Evolutionary conservation across 2,329 filamentous ascomycete genomes (phyloP).

Genomic region (Davidsoniella neocaledoniae): DNA sequence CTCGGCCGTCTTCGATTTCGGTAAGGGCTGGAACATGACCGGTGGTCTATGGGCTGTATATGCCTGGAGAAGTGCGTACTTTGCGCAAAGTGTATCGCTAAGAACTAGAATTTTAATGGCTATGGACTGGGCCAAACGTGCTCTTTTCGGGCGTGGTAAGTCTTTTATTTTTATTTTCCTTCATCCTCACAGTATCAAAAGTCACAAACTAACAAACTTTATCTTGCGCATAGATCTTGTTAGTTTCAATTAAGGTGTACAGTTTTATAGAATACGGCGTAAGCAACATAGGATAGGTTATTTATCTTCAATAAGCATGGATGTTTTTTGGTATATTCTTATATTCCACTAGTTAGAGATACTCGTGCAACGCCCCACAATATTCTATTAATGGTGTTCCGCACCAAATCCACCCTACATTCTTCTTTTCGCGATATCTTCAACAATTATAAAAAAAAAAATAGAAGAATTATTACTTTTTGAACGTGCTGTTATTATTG

Average conservation of each 20-base stretch:
- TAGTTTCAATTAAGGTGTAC: slow-evolving; percentile 4
- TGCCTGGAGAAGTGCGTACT: slow-evolving; percentile 90
- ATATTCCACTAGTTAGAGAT: background rate
- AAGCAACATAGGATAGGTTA: background rate
- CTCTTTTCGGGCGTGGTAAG: slow-evolving; percentile 86
- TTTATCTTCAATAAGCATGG: background rate
- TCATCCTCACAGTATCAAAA: background rate
- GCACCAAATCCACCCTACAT: too few species aligned
- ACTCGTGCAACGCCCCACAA: too few species aligned
- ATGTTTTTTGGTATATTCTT: background rate
- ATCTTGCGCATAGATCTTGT: slow-evolving; percentile 28
- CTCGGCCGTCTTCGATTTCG: slow-evolving; percentile 83
- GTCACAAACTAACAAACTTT: background rate
- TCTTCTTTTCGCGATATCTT: too few species aligned
- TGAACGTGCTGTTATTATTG: too few species aligned
- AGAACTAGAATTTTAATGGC: slow-evolving; percentile 75
- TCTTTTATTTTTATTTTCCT: slow-evolving; percentile 14
- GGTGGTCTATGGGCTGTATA: slow-evolving; percentile 89
- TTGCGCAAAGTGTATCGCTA: slow-evolving; percentile 90
- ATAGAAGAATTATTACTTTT: too few species aligned
- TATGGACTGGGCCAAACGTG: slow-evolving; percentile 98
- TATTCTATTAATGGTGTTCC: too few species aligned
- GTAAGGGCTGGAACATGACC: slow-evolving; percentile 56
- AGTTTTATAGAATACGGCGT: background rate
- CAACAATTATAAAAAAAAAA: too few species aligned